These are phyloP conservation scores for Phytopythium vexans DNA, from an alignment of 352 stramenopile genomes.

Conservation along the genomic window DNA sequence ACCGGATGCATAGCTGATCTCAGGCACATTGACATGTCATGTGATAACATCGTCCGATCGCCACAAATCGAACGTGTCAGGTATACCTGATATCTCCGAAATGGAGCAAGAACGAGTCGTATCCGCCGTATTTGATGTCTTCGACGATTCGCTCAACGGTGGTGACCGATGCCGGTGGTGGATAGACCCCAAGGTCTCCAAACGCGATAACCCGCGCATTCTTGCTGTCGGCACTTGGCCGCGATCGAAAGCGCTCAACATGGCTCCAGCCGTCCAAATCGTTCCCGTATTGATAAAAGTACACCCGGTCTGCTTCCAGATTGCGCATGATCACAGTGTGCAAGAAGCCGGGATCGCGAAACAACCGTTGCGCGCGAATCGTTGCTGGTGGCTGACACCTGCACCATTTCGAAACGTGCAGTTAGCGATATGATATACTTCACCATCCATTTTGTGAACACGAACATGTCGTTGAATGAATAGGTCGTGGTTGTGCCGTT, in stretches of 20 bases:
- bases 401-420: not conserved
- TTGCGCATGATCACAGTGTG: slow-evolving; percentile 55
- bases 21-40: not conserved
- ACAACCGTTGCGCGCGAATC: slow-evolving; percentile 30
- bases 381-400: slow-evolving; percentile 63
- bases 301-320: slow-evolving; percentile 33
- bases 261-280: slow-evolving; percentile 43
- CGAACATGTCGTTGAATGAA: slow-evolving; percentile 47
- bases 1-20: slow-evolving; percentile 56
- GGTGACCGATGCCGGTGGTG: slow-evolving; percentile 40
- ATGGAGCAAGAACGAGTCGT: slow-evolving; percentile 71
- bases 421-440: not conserved
- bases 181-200: slow-evolving; percentile 54
- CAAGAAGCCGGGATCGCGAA: slow-evolving; percentile 60
- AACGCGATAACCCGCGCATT: slow-evolving; percentile 59
- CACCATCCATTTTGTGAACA: not conserved
- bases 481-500: slow-evolving; percentile 57
- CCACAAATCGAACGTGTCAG: not conserved
- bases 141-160: slow-evolving; percentile 54
- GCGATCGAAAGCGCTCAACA: slow-evolving; percentile 36
- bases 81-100: slow-evolving; percentile 72
- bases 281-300: slow-evolving; percentile 70
- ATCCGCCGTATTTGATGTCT: slow-evolving; percentile 49
- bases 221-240: slow-evolving; percentile 21
- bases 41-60: not conserved